Conservation (phyloP, 2,329 filamentous ascomycete species). For the Pestalotiopsis sp. region DNA sequence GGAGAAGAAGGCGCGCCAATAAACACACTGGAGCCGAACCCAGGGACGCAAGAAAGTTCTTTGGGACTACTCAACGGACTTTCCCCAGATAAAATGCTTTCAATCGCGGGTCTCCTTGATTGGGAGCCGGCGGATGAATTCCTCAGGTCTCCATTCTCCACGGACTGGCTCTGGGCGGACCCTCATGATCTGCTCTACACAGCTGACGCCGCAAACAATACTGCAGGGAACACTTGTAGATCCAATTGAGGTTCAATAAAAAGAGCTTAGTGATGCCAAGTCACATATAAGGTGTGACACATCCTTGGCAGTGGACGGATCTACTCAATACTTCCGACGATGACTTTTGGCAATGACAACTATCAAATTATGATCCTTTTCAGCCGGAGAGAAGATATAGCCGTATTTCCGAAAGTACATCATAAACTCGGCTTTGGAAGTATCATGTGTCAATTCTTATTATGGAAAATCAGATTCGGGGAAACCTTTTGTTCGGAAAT, state of each 20-base stretch:
- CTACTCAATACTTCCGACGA: no score
- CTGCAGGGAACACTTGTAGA: neutral
- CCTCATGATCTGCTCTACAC: neutral
- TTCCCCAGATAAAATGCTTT: neutral
- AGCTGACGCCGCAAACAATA: neutral
- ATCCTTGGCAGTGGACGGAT: no score
- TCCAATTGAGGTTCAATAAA: neutral
- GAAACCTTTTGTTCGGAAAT: no score
- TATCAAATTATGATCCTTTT: no score
- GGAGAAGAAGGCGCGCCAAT: neutral
- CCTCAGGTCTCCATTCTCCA: neutral
- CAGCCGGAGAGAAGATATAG: no score
- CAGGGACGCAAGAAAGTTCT: neutral
- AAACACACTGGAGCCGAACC: neutral
- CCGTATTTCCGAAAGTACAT: no score
- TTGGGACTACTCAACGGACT: neutral
- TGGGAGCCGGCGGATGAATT: neutral
- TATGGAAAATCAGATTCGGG: no score
- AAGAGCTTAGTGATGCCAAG: no score
- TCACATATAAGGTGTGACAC: no score
- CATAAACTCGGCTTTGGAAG: no score
- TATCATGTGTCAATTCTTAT: no score
- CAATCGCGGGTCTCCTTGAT: neutral
- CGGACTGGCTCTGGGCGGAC: neutral
- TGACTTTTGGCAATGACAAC: no score